Conservation (phyloP, 192 early-diverging fungal species). For the Pilaira anomala region DNA sequence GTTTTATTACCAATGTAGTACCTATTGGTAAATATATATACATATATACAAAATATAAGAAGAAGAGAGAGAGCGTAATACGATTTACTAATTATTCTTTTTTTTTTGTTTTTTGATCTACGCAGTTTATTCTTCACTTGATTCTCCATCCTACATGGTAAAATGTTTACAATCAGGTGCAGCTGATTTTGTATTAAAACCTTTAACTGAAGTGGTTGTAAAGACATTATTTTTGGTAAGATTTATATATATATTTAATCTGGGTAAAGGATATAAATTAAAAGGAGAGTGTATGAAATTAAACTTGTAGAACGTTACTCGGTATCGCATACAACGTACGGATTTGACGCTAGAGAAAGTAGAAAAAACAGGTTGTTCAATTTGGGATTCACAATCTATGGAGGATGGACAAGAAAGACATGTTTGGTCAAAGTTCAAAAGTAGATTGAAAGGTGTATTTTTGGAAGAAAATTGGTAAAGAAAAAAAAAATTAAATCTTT, state of each 20-base stretch:
- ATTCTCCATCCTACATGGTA: slow-evolving; percentile 40
- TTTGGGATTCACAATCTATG: neutral
- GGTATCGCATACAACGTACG: neutral
- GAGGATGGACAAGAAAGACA: neutral
- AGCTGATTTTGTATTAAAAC: slow-evolving; percentile 55
- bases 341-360: neutral
- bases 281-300: neutral
- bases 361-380: neutral
- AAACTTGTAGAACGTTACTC: slow-evolving; percentile 5
- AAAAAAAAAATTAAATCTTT: no score
- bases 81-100: neutral
- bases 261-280: neutral
- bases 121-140: slow-evolving; percentile 37
- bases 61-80: neutral
- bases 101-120: no score
- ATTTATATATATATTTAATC: neutral
- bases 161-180: slow-evolving; percentile 51
- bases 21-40: neutral
- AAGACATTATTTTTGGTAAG: slow-evolving; percentile 57
- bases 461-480: slow-evolving; percentile 19
- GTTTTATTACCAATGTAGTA: neutral
- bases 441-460: slow-evolving; percentile 23
- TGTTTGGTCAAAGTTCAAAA: slow-evolving; percentile 17
- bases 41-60: neutral
- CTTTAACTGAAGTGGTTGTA: slow-evolving; percentile 44